phyloP scores from a whole-genome alignment of 495 filamentous ascomycete species.

The Aspergillus panamensis region DNA sequence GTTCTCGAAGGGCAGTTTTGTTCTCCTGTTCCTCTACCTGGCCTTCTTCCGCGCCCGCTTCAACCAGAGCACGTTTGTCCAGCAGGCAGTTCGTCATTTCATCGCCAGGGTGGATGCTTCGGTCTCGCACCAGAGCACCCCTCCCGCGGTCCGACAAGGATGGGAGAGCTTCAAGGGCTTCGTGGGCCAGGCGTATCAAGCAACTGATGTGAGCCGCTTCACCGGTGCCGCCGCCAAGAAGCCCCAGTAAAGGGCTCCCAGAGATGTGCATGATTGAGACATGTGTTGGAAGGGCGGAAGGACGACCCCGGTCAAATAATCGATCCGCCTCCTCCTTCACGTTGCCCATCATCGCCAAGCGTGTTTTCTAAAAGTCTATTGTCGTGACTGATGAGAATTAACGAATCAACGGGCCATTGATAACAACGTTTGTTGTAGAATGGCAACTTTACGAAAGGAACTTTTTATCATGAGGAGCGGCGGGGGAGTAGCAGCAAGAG shows the following conservation, averaged over 20 bases:
- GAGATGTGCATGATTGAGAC: neutral
- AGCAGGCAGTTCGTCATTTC: conserved; percentile 69
- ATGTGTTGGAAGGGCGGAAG: neutral
- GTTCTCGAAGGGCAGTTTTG: conserved; percentile 87
- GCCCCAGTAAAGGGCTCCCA: conserved; percentile 42
- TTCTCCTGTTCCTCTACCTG: conserved; percentile 80
- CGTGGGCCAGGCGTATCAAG: conserved; percentile 68
- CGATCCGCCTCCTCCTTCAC: neutral
- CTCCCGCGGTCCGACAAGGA: conserved; percentile 73
- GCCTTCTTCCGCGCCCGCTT: conserved; percentile 87
- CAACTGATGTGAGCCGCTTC: conserved; percentile 74
- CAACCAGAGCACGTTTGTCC: conserved; percentile 87
- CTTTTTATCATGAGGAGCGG: conserved; percentile 5
- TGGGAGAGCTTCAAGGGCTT: conserved; percentile 80
- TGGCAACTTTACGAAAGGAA: conserved; percentile 7
- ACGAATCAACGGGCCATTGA: conserved; percentile 9
- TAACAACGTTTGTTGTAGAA: neutral
- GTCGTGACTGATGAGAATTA: conserved; percentile 8
- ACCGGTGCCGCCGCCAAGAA: conserved; percentile 57
- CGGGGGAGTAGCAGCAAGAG: neutral
- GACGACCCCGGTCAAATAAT: neutral
- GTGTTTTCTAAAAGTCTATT: neutral
- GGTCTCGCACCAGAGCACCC: conserved; percentile 80
- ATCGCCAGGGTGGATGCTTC: conserved; percentile 74
- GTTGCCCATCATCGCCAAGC: neutral